A percentile compares a stretch with the other conserved stretches of the same genome.
Evolutionary conservation across 1,139 yeast genomes (phyloP).

Genomic region (Casaregolazyma lundiana): DNA sequence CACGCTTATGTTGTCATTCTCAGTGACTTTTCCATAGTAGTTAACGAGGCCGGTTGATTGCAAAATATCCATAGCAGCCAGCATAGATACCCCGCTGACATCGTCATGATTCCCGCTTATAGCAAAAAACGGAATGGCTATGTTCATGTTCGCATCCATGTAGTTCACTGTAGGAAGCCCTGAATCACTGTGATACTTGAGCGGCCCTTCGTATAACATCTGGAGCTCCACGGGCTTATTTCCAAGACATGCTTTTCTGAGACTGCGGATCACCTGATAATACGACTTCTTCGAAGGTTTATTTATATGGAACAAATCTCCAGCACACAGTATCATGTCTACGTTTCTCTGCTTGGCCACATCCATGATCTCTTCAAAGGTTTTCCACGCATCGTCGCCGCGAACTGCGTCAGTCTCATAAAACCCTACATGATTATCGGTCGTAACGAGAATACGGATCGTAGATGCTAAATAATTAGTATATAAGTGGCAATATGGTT

Average conservation of each 20-base stretch:
- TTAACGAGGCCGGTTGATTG: constrained; percentile 80
- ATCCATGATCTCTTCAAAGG: constrained; percentile 77
- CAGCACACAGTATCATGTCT: constrained; percentile 88
- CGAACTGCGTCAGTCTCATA: constrained; percentile 84
- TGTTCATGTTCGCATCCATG: constrained; percentile 84
- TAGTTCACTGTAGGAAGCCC: constrained; percentile 51
- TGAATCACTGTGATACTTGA: constrained; percentile 43
- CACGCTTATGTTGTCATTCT: constrained; percentile 68
- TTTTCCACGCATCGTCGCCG: constrained; percentile 84
- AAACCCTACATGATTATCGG: constrained; percentile 96
- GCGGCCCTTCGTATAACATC: constrained; percentile 71
- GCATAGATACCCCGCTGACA: constrained; percentile 74
- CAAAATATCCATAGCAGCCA: constrained; percentile 85
- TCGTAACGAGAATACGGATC: constrained; percentile 71
- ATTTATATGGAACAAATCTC: constrained; percentile 87
- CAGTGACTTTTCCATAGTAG: constrained; percentile 80
- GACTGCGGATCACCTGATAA: constrained; percentile 73
- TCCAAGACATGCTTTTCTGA: constrained; percentile 74
- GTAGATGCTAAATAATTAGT: constrained; percentile 41
- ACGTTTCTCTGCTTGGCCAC: constrained; percentile 67
- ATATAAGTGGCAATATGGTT: not conserved
- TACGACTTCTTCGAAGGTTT: constrained; percentile 84
- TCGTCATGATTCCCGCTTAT: constrained; percentile 97
- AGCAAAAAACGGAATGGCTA: constrained; percentile 88
- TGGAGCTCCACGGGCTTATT: constrained; percentile 86